These are phyloP conservation scores for Eucalyptus sideroxylon DNA, from an alignment of 345 rosid species.

Conservation along the genomic window DNA sequence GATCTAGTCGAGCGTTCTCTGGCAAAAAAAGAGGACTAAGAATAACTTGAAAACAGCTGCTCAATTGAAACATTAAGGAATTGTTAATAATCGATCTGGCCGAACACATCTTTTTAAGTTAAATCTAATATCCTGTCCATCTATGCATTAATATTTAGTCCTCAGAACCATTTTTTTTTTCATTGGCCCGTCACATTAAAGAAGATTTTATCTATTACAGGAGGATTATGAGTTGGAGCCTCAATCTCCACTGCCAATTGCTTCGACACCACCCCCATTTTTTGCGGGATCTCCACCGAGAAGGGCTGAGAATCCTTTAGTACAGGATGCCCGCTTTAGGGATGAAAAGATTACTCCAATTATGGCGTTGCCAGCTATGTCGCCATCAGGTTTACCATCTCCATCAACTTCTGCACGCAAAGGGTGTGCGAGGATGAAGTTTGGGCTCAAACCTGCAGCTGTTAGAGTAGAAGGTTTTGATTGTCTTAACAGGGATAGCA, in stretches of 20 bases:
- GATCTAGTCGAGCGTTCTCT: background rate
- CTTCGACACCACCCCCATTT: constrained; percentile 68
- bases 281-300: constrained; percentile 85
- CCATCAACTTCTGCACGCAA: constrained; percentile 54
- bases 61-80: background rate
- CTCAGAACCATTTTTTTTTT: background rate
- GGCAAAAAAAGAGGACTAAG: background rate
- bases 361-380: constrained; percentile 28
- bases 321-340: constrained; percentile 71
- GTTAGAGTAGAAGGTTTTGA: constrained; percentile 99
- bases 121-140: background rate
- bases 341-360: constrained; percentile 36
- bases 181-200: background rate
- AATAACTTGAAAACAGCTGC: background rate
- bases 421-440: constrained; percentile 63
- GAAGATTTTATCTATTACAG: constrained; percentile 9
- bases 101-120: background rate
- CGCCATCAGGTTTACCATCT: constrained; percentile 42
- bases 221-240: constrained; percentile 52
- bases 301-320: constrained; percentile 75
- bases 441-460: constrained; percentile 74
- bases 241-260: constrained; percentile 21
- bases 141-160: background rate
- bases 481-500: constrained; percentile 94
- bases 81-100: background rate